A percentile compares a stretch with the other conserved stretches of the same genome.
These are phyloP conservation scores for Trichoderma sp. DNA, from an alignment of 2,329 filamentous ascomycete genomes.

Conservation along the genomic window DNA sequence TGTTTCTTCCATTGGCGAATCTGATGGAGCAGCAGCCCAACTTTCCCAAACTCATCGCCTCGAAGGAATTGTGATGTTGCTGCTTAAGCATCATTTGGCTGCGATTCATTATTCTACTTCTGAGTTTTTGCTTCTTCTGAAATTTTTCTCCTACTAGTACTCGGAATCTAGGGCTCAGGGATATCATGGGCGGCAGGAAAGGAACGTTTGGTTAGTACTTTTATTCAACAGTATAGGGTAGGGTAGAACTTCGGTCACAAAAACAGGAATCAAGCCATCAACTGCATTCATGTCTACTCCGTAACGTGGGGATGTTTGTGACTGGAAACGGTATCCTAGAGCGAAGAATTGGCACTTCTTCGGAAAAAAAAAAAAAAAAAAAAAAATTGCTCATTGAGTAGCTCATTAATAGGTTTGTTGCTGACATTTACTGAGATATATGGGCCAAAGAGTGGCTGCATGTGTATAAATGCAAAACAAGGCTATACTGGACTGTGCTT, in stretches of 20 bases:
- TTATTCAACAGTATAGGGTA: background rate
- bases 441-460: background rate
- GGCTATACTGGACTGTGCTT: background rate
- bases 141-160: background rate
- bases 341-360: too few relatives aligned
- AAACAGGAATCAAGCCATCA: background rate
- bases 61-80: too few relatives aligned
- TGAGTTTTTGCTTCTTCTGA: background rate
- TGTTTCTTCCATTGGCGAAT: constrained; percentile 35
- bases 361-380: too few relatives aligned
- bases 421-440: background rate
- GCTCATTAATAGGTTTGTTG: background rate
- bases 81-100: too few relatives aligned
- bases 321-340: background rate
- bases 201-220: background rate
- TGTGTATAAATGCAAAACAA: background rate
- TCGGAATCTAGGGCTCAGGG: background rate
- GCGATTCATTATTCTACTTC: background rate
- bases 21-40: too few relatives aligned
- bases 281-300: background rate
- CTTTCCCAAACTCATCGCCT: too few relatives aligned
- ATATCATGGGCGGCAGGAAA: background rate
- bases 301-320: background rate
- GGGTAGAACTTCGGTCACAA: background rate
- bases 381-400: background rate